Conservation (phyloP, 179 eudicot species). For the Beta lomatogona region DNA sequence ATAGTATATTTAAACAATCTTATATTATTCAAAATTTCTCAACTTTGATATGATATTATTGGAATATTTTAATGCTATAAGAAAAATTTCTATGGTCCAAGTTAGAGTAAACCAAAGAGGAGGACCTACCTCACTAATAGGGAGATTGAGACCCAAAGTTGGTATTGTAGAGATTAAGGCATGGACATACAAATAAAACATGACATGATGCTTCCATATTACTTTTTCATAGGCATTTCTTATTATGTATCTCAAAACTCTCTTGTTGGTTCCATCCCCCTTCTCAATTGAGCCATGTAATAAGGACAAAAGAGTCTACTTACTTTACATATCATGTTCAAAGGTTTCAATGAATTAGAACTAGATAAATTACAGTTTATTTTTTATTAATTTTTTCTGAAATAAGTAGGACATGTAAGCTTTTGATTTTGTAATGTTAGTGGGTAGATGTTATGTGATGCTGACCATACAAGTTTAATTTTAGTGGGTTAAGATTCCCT, state of each 20-base stretch:
- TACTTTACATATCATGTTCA: conserved; percentile 18
- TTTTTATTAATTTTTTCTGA: too few species aligned
- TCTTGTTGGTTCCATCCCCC: not conserved
- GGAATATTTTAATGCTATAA: too few species aligned
- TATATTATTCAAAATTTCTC: too few species aligned
- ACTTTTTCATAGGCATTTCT: not conserved
- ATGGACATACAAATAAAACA: not conserved
- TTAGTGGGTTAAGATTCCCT: conserved; percentile 7
- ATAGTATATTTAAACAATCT: too few species aligned
- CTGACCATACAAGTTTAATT: not conserved
- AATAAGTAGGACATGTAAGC: too few species aligned
- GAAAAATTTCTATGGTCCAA: too few species aligned
- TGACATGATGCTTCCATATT: not conserved
- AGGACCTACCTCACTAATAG: too few species aligned
- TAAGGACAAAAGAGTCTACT: not conserved
- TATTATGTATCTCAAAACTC: not conserved
- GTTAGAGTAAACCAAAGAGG: too few species aligned
- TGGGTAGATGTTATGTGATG: conserved; percentile 4
- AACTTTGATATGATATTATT: too few species aligned
- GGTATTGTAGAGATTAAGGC: not conserved
- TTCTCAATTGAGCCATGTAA: not conserved
- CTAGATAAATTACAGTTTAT: not conserved
- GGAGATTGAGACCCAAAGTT: too few species aligned
- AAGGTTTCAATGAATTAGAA: not conserved
- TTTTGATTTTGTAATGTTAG: not conserved